Percentiles rank a stretch among this genome's conserved stretches.
Evolutionary conservation across 2,329 filamentous ascomycete genomes (phyloP).

Genomic region (Plenodomus tracheiphilus): DNA sequence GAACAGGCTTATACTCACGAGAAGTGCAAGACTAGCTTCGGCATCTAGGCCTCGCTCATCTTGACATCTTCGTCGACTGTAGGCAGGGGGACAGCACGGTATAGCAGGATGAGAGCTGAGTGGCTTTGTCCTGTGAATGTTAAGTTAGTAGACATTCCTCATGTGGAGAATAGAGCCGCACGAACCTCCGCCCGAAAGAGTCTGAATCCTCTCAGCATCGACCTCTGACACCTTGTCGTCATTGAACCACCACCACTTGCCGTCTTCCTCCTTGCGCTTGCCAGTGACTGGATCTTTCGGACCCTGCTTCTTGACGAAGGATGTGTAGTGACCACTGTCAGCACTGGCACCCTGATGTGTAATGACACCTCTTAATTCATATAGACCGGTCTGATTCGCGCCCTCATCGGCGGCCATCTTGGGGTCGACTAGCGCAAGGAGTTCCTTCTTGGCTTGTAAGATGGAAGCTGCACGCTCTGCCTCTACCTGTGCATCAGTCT

Average conservation of each 20-base stretch:
- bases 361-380: constrained; percentile 90
- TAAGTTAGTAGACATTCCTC: constrained; percentile 17
- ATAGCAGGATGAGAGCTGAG: constrained; percentile 79
- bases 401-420: constrained; percentile 76
- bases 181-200: constrained; percentile 81
- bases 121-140: constrained; percentile 70
- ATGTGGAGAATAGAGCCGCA: constrained; percentile 1
- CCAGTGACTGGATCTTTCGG: constrained; percentile 73
- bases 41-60: constrained; percentile 27
- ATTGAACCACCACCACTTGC: constrained; percentile 99
- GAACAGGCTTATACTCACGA: not conserved
- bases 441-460: constrained; percentile 81
- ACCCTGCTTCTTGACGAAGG: constrained; percentile 92
- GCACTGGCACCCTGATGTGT: constrained; percentile 96
- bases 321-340: constrained; percentile 97
- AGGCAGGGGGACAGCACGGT: constrained; percentile 73
- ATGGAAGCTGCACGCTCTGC: constrained; percentile 78
- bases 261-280: constrained; percentile 79
- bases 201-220: constrained; percentile 85
- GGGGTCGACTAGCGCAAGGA: constrained; percentile 75
- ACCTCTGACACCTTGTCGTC: constrained; percentile 97
- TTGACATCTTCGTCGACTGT: constrained; percentile 53
- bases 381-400: constrained; percentile 90
- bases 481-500: constrained; percentile 92
- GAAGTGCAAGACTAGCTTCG: not conserved